Evolutionary conservation across 257 asterid genomes (phyloP).

Genomic region (Rauvolfia tetraphylla): DNA sequence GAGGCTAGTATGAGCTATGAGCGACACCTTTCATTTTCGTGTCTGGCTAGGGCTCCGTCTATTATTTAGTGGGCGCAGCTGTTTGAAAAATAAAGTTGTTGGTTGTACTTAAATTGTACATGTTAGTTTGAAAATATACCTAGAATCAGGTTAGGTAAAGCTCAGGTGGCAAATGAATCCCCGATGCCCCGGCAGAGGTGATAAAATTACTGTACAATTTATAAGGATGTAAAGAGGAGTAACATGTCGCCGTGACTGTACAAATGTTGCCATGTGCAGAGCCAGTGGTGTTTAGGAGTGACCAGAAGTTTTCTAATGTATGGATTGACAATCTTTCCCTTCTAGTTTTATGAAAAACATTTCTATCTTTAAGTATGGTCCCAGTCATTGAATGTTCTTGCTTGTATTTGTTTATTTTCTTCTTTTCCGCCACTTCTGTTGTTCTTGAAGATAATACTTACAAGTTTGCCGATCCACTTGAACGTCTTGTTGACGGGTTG

Average conservation of each 20-base stretch:
- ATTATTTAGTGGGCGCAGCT: slow-evolving; percentile 28
- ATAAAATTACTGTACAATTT: slow-evolving; percentile 38
- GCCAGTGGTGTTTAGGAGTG: slow-evolving; percentile 23
- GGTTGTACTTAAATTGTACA: slow-evolving; percentile 56
- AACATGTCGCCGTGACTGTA: slow-evolving; percentile 27
- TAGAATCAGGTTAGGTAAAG: slow-evolving; percentile 43
- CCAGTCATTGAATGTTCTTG: not conserved
- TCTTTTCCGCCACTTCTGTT: no score
- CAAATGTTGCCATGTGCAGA: slow-evolving; percentile 29
- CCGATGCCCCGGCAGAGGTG: slow-evolving; percentile 38
- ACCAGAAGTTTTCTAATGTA: slow-evolving; percentile 16
- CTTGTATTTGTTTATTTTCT: not conserved
- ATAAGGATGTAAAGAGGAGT: slow-evolving; percentile 41
- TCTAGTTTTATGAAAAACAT: slow-evolving; percentile 2
- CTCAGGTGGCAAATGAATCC: slow-evolving; percentile 35
- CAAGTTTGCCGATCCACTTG: no score
- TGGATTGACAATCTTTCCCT: slow-evolving; percentile 21
- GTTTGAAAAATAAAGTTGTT: slow-evolving; percentile 34
- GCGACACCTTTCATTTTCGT: slow-evolving; percentile 9
- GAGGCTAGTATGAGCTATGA: slow-evolving; percentile 37
- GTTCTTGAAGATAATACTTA: no score
- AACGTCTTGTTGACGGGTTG: no score
- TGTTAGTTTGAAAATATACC: slow-evolving; percentile 43
- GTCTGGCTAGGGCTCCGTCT: slow-evolving; percentile 30
- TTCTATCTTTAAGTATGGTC: not conserved